Evolutionary conservation across 78 protist species (phyloP).

Genomic region (Tieghemostelium lacteum): DNA sequence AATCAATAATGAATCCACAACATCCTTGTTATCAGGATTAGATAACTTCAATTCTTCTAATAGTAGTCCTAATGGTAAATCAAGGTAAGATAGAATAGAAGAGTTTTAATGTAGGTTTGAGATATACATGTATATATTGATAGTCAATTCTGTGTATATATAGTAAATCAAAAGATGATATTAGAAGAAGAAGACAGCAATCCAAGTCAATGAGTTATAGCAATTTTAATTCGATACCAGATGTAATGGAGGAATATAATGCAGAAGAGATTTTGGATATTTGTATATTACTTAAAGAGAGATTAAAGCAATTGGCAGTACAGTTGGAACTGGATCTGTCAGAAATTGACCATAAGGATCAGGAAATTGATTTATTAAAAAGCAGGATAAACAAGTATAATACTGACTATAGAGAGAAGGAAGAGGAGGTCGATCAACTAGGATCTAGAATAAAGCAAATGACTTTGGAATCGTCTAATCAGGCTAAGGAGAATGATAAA

Average conservation of each 20-base stretch:
- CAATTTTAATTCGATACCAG: constrained; percentile 39
- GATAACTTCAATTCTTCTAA: background rate
- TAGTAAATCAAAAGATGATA: background rate
- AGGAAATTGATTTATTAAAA: constrained; percentile 59
- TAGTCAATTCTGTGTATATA: background rate
- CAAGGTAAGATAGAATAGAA: too few species aligned
- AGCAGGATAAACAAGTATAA: constrained; percentile 36
- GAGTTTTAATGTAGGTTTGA: background rate
- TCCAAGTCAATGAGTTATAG: constrained; percentile 73
- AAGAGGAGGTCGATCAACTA: constrained; percentile 51
- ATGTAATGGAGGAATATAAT: constrained; percentile 16
- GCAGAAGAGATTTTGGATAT: constrained; percentile 33
- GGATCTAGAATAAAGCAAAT: background rate
- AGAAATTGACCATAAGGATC: constrained; percentile 68
- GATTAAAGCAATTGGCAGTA: constrained; percentile 34
- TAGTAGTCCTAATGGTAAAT: too few species aligned
- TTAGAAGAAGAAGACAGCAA: constrained; percentile 73
- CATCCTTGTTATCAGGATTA: background rate
- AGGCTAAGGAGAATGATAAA: background rate
- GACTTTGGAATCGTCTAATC: background rate
- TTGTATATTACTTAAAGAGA: constrained; percentile 42
- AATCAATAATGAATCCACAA: background rate
- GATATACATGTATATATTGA: background rate
- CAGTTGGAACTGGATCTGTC: constrained; percentile 35
- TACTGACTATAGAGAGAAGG: constrained; percentile 47